Conservation (phyloP, 2,329 filamentous ascomycete species). For the Thelonectria olida region DNA sequence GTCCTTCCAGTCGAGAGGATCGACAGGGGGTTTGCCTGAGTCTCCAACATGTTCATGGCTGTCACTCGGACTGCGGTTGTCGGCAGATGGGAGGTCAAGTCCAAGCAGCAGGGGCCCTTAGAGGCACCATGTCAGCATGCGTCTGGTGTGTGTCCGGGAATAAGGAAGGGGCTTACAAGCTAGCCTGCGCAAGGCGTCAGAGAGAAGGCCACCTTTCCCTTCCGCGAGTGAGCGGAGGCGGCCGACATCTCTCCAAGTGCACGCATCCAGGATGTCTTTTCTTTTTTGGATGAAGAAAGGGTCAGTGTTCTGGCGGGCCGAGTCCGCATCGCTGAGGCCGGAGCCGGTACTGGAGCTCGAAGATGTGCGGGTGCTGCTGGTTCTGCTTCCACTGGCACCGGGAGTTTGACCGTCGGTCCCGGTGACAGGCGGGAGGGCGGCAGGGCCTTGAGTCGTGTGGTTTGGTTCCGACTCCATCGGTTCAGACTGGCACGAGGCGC, state of each 20-base stretch:
- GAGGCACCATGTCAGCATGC: constrained; percentile 23
- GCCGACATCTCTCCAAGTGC: constrained; percentile 64
- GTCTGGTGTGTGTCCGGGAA: neutral
- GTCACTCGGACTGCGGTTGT: constrained; percentile 7
- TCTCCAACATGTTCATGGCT: constrained; percentile 22
- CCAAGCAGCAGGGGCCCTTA: constrained; percentile 72
- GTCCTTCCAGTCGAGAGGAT: constrained; percentile 60
- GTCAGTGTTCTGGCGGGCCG: constrained; percentile 24
- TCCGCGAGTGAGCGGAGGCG: constrained; percentile 67
- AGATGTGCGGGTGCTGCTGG: constrained; percentile 19
- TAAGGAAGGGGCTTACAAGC: constrained; percentile 75
- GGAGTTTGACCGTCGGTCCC: constrained; percentile 22
- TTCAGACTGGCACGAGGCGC: neutral
- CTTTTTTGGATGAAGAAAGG: constrained; percentile 41
- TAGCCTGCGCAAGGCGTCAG: constrained; percentile 72
- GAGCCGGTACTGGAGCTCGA: constrained; percentile 22
- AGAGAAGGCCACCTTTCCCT: constrained; percentile 72
- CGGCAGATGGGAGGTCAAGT: constrained; percentile 25
- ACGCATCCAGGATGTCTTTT: constrained; percentile 62
- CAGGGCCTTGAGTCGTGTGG: constrained; percentile 5
- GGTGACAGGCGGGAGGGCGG: constrained; percentile 1
- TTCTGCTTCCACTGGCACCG: constrained; percentile 9
- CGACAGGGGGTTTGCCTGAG: constrained; percentile 28
- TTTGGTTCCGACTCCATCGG: constrained; percentile 27
- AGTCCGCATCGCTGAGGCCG: constrained; percentile 9